phyloP scores from a whole-genome alignment of 495 filamentous ascomycete genomes.

The Halenospora varia region DNA sequence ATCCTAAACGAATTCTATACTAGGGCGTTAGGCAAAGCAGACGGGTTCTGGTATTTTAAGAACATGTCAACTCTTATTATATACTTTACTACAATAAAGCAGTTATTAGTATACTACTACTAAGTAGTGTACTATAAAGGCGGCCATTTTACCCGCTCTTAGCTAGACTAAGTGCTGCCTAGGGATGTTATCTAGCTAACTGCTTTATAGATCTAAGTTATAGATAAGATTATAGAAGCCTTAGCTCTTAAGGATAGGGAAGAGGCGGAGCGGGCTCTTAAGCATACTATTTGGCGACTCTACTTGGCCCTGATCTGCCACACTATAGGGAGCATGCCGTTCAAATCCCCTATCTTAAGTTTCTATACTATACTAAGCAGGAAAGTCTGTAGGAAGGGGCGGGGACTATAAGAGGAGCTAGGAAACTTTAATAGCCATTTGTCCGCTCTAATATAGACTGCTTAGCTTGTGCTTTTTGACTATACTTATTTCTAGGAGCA shows the following conservation, averaged over 20 bases:
- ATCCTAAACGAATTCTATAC: too few relatives aligned
- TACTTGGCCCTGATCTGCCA: constrained; percentile 14
- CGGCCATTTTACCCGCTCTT: too few relatives aligned
- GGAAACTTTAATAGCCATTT: constrained; percentile 16
- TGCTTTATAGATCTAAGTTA: not conserved
- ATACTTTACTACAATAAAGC: too few relatives aligned
- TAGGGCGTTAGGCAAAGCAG: too few relatives aligned
- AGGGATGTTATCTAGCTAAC: constrained; percentile 7
- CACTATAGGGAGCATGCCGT: constrained; percentile 8
- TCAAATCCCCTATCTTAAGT: constrained; percentile 7
- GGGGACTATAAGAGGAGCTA: constrained; percentile 6
- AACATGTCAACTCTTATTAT: too few relatives aligned
- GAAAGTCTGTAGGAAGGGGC: constrained; percentile 7
- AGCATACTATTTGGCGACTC: constrained; percentile 13
- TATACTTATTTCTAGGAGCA: constrained; percentile 11
- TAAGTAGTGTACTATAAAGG: too few relatives aligned
- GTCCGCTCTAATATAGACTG: constrained; percentile 8
- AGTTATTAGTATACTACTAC: too few relatives aligned
- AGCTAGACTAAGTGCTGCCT: too few relatives aligned
- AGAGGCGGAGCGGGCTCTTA: constrained; percentile 8
- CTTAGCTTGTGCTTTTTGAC: constrained; percentile 11
- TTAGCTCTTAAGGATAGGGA: constrained; percentile 7
- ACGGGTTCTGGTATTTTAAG: too few relatives aligned
- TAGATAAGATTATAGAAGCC: constrained; percentile 3
- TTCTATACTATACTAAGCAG: constrained; percentile 12